These are phyloP conservation scores for Henckelia pumila DNA, from an alignment of 257 asterid species.

Conservation along the genomic window DNA sequence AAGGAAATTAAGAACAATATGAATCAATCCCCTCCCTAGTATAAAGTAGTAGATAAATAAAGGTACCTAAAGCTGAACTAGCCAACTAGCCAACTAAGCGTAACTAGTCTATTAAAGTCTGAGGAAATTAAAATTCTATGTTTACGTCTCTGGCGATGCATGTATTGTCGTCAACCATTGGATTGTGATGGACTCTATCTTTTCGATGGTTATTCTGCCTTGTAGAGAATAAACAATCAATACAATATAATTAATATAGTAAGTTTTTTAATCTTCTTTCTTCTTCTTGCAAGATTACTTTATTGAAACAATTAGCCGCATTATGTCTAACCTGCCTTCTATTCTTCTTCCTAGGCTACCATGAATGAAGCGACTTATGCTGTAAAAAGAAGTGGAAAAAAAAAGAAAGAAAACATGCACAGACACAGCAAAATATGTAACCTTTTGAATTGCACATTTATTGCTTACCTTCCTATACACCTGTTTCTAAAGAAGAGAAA, in stretches of 20 bases:
- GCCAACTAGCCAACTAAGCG: no score
- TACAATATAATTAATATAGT: no score
- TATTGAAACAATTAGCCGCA: conserved; percentile 26
- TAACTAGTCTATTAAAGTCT: no score
- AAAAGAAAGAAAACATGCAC: not conserved
- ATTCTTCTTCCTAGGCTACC: conserved; percentile 25
- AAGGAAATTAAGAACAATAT: not conserved
- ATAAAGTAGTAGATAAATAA: no score
- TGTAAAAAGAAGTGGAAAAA: conserved; percentile 21
- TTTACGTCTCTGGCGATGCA: no score
- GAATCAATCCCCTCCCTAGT: no score
- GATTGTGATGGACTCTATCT: no score
- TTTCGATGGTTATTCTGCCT: no score
- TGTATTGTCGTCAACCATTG: no score
- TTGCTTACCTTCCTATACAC: conserved; percentile 22
- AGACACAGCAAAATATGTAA: conserved; percentile 9
- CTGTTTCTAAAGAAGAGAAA: conserved; percentile 15
- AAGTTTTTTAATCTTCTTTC: conserved; percentile 23
- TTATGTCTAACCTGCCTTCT: conserved; percentile 19
- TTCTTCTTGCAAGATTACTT: conserved; percentile 29
- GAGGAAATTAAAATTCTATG: no score
- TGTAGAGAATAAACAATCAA: no score
- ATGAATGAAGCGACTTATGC: conserved; percentile 28
- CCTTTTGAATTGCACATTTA: conserved; percentile 28
- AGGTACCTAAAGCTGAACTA: no score